Evolutionary conservation across 441 rosid species (phyloP).

Genomic region (Erodium texanum): DNA sequence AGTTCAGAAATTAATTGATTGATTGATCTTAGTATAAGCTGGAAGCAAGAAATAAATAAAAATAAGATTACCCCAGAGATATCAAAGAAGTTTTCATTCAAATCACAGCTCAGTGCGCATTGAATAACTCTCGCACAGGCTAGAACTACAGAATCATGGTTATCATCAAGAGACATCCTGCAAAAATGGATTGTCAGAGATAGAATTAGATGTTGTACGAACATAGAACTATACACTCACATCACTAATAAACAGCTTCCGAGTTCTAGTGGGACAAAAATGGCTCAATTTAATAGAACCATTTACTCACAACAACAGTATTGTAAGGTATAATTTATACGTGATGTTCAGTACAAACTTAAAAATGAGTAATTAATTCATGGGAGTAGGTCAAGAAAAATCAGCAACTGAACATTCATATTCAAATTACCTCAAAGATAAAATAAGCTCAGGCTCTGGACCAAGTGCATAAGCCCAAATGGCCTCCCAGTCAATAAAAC

Average conservation of each 20-base stretch:
- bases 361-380: constrained; percentile 2
- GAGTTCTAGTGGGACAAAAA: neutral
- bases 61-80: constrained; percentile 49
- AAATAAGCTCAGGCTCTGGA: constrained; percentile 89
- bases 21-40: neutral
- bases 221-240: neutral
- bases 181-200: constrained; percentile 12
- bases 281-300: neutral
- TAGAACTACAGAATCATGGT: constrained; percentile 68
- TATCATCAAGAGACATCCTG: constrained; percentile 88
- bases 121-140: constrained; percentile 68
- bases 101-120: constrained; percentile 56
- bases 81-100: constrained; percentile 54
- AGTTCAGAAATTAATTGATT: neutral
- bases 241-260: neutral
- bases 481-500: constrained; percentile 73
- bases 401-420: constrained; percentile 12
- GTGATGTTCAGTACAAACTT: constrained; percentile 3
- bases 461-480: constrained; percentile 94
- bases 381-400: constrained; percentile 7
- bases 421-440: constrained; percentile 59
- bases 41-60: constrained; percentile 11
- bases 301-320: neutral
- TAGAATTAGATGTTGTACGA: neutral
- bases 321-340: neutral